Conservation (phyloP, 371 early-diverging fungal genomes). For the Rhizopus delemar region DNA sequence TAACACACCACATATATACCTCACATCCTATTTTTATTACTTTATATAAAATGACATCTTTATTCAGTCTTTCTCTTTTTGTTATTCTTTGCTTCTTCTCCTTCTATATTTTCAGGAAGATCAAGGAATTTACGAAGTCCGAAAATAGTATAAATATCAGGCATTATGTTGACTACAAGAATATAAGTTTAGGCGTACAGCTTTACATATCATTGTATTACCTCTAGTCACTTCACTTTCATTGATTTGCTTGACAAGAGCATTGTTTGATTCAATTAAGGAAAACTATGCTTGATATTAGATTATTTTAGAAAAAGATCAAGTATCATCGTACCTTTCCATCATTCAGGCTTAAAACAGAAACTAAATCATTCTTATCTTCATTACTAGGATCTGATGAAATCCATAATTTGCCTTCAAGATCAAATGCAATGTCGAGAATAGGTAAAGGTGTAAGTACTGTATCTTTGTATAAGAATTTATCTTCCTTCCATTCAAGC, state of each 20-base stretch:
- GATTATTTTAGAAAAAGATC: not conserved
- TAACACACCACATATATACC: constrained; percentile 27
- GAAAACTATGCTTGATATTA: constrained; percentile 20
- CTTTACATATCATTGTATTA: too few species aligned
- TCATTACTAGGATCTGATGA: constrained; percentile 30
- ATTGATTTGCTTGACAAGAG: constrained; percentile 43
- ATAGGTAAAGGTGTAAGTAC: constrained; percentile 32
- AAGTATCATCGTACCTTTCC: constrained; percentile 10
- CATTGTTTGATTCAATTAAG: constrained; percentile 20
- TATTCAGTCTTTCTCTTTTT: constrained; percentile 41
- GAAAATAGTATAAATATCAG: constrained; percentile 56
- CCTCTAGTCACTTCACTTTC: constrained; percentile 36
- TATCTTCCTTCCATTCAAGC: constrained; percentile 30
- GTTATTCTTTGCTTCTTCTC: constrained; percentile 25
- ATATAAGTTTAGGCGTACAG: too few species aligned
- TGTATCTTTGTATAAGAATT: constrained; percentile 30
- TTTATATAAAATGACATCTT: constrained; percentile 1
- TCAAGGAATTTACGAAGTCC: constrained; percentile 58
- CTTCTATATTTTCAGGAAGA: constrained; percentile 33
- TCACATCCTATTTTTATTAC: constrained; percentile 1
- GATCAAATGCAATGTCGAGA: constrained; percentile 35
- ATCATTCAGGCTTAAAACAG: constrained; percentile 20
- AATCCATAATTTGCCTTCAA: constrained; percentile 34
- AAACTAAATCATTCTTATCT: constrained; percentile 15
- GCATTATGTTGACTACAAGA: constrained; percentile 33